phyloP scores from a whole-genome alignment of 441 rosid species.

The Pelargonium fulgidum region DNA sequence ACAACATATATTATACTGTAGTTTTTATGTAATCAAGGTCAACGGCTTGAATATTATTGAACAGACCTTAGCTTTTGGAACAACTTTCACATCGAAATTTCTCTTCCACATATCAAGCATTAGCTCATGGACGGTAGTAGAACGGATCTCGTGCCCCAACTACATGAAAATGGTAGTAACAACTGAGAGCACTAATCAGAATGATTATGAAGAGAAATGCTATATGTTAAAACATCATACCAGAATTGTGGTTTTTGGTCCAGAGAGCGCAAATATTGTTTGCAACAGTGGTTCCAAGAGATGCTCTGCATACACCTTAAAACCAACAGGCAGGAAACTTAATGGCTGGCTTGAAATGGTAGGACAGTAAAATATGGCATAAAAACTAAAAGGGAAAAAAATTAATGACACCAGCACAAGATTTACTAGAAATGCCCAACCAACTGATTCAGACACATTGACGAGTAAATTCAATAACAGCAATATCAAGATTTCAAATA shows the following conservation, averaged over 20 bases:
- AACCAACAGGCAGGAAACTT: conserved; percentile 22
- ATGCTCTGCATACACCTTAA: conserved; percentile 88
- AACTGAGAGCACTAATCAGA: conserved; percentile 10
- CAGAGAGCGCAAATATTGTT: conserved; percentile 66
- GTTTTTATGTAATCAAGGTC: neutral
- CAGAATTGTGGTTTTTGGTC: conserved; percentile 76
- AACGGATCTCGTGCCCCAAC: conserved; percentile 91
- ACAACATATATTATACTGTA: conserved; percentile 6
- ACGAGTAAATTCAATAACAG: neutral
- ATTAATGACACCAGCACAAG: neutral
- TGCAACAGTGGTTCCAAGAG: conserved; percentile 72
- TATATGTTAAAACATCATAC: conserved; percentile 26
- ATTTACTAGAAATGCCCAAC: neutral
- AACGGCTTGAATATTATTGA: neutral
- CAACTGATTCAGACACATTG: neutral
- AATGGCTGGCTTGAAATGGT: conserved; percentile 19
- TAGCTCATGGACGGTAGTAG: conserved; percentile 71
- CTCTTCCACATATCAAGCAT: conserved; percentile 77
- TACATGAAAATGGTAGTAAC: conserved; percentile 23
- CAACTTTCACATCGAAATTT: conserved; percentile 68
- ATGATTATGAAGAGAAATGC: conserved; percentile 9
- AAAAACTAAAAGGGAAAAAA: neutral
- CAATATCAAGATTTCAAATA: neutral
- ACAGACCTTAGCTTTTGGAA: conserved; percentile 63
- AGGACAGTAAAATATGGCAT: neutral